Conservation (phyloP, 208 protist genomes). For the Plasmodiophora brassicae region DNA sequence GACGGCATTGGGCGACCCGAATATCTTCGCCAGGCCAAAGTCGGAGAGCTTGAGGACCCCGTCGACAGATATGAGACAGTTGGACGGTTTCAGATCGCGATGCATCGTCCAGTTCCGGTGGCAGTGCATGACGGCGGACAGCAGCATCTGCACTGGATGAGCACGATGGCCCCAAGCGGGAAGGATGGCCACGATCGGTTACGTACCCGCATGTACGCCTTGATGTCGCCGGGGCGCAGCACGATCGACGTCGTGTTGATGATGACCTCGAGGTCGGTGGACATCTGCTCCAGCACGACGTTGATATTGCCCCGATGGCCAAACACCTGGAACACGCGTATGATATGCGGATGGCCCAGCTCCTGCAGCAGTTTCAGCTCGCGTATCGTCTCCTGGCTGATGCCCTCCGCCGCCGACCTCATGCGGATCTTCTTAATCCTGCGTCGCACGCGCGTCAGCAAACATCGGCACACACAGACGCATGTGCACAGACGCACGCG, state of each 20-base stretch:
- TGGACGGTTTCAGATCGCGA: constrained; percentile 35
- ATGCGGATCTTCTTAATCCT: constrained; percentile 86
- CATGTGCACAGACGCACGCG: constrained; percentile 81
- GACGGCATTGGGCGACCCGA: not conserved
- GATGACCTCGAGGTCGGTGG: not conserved
- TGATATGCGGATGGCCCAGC: not conserved
- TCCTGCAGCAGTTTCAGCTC: constrained; percentile 43
- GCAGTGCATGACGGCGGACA: not conserved
- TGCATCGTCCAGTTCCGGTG: not conserved
- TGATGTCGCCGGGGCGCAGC: constrained; percentile 87
- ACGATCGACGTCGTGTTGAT: constrained; percentile 70
- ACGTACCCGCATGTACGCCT: constrained; percentile 81
- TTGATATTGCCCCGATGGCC: not conserved
- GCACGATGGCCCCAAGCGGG: constrained; percentile 24
- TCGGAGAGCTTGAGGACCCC: constrained; percentile 36
- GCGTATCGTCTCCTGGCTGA: constrained; percentile 89
- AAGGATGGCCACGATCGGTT: not conserved
- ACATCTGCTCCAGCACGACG: not conserved
- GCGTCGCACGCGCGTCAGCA: constrained; percentile 92
- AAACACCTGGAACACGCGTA: not conserved
- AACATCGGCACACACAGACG: constrained; percentile 89
- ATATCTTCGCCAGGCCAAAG: constrained; percentile 34
- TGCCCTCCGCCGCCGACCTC: constrained; percentile 92
- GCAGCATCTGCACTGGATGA: constrained; percentile 56
- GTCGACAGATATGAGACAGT: not conserved